These are phyloP conservation scores for Hemisphaericaspora nanyangensis DNA, from an alignment of 805 yeast species.

Conservation along the genomic window DNA sequence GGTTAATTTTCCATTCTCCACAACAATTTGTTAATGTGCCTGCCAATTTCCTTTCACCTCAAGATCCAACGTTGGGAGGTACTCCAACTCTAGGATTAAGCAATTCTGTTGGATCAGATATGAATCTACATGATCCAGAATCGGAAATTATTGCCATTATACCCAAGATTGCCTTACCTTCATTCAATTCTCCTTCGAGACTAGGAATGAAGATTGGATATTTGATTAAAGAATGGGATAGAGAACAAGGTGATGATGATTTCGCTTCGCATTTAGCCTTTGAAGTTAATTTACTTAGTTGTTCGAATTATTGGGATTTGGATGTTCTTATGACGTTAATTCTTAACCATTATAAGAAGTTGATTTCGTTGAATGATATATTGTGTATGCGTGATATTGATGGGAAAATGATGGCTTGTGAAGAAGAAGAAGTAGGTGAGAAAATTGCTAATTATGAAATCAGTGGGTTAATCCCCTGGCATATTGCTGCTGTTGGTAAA, in stretches of 20 bases:
- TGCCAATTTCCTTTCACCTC: conserved; percentile 31
- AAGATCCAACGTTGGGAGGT: conserved; percentile 6
- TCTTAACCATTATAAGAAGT: conserved; percentile 57
- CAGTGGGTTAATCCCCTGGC: conserved; percentile 62
- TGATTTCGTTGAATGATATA: conserved; percentile 43
- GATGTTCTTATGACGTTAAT: conserved; percentile 51
- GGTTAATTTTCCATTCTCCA: conserved; percentile 32
- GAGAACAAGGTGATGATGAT: neutral
- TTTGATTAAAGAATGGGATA: conserved; percentile 40
- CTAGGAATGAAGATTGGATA: conserved; percentile 71
- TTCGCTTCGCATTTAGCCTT: conserved; percentile 31
- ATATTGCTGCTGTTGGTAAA: conserved; percentile 63
- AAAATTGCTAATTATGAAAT: conserved; percentile 8
- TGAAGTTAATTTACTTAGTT: conserved; percentile 68
- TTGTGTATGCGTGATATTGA: conserved; percentile 27
- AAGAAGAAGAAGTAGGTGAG: conserved; percentile 4
- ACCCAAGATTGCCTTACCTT: conserved; percentile 57
- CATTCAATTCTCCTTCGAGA: conserved; percentile 67
- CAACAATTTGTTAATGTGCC: conserved; percentile 33
- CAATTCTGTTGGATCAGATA: conserved; percentile 15
- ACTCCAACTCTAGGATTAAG: neutral
- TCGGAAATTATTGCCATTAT: conserved; percentile 55
- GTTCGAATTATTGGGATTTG: conserved; percentile 63
- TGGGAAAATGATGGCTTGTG: conserved; percentile 9
- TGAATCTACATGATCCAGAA: conserved; percentile 43